These are phyloP conservation scores for Emericellopsis cladophorae DNA, from an alignment of 2,329 filamentous ascomycete genomes.

Conservation along the genomic window DNA sequence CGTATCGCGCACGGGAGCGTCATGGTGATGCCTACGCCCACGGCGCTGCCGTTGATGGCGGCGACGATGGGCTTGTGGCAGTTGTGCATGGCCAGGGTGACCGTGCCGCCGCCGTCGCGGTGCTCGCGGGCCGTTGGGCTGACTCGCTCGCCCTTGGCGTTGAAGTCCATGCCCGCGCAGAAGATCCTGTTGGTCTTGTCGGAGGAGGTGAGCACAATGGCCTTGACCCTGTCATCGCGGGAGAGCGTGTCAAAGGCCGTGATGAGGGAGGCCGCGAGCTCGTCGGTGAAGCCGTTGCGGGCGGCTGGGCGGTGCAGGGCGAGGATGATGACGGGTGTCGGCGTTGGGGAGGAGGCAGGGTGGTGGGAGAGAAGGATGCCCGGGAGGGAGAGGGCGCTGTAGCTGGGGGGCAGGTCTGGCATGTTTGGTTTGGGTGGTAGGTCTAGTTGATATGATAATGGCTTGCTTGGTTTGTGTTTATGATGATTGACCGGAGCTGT, in stretches of 20 bases:
- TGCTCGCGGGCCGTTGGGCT: constrained; percentile 16
- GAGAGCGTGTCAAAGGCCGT: constrained; percentile 37
- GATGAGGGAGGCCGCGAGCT: constrained; percentile 50
- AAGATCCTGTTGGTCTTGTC: constrained; percentile 36
- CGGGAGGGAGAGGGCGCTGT: constrained; percentile 26
- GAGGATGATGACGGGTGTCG: constrained; percentile 50
- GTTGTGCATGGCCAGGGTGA: constrained; percentile 39
- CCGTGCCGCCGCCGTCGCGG: constrained; percentile 38
- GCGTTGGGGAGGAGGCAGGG: constrained; percentile 33
- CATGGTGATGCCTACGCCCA: constrained; percentile 50
- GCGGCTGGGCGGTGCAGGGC: constrained; percentile 51
- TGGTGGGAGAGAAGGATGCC: constrained; percentile 35
- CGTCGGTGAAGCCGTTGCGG: constrained; percentile 57
- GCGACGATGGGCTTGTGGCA: constrained; percentile 47
- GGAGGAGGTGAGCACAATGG: constrained; percentile 40
- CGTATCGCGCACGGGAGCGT: constrained; percentile 41
- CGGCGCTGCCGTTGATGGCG: constrained; percentile 45
- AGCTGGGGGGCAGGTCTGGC: constrained; percentile 17
- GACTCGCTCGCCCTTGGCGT: constrained; percentile 14
- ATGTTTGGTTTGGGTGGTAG: background rate
- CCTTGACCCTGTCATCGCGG: constrained; percentile 38
- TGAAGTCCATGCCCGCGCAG: constrained; percentile 46
- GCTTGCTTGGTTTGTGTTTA: background rate
- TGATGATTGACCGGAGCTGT: background rate
- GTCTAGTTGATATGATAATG: background rate